Evolutionary conservation across 352 stramenopile genomes (phyloP), one percentile per base, ranked within the genome.

Genomic region (Pythium phragmiticola): DNA sequence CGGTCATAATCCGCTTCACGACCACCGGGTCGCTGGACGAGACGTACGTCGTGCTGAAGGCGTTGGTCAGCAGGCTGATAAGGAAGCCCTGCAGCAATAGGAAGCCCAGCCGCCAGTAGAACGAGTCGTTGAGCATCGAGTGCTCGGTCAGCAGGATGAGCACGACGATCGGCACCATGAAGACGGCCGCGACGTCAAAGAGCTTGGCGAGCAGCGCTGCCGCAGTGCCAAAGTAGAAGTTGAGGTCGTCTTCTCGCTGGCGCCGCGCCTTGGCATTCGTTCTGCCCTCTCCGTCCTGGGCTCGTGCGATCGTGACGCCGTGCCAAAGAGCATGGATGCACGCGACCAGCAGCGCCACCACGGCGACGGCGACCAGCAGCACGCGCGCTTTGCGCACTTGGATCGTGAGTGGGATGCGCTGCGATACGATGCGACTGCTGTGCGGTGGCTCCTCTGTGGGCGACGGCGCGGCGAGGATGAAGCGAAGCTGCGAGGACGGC

Each of bases 21-120:
- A 62, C 48, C 7, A 26, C 14, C 6, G 50, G 36, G 2, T 36
- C 46, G 3, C 26, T 3, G 6, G 47, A 23, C 42, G 74, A 72
- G 11, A 85, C 78, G 46, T 82, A 82, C 17, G 83, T 65, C 1
- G 72, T 85, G 28, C 66, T 80, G 36, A 87, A 78, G 1, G 73
- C 69, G 12, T 75, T 78, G 1, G 74, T 82, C 19, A 87, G 70
- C 46, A 80, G 45, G 47, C 70, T 57, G 14, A 66, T 57, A 7
- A 80, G 67, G 7, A 53, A 14, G 16, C 54, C 63, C 47, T 85
- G 68, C 0, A 55, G 28, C 41, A 67, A 41, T 16, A 80, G 54
- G n/a, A 75, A 39, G 16, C 70, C 43, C 1, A 67, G 26, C 30
- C 50, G 65, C 76, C 74, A 87, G 19, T 30, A 47, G 34, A 74